phyloP scores from a whole-genome alignment of 192 early-diverging fungal species.

The Podila minutissima region DNA sequence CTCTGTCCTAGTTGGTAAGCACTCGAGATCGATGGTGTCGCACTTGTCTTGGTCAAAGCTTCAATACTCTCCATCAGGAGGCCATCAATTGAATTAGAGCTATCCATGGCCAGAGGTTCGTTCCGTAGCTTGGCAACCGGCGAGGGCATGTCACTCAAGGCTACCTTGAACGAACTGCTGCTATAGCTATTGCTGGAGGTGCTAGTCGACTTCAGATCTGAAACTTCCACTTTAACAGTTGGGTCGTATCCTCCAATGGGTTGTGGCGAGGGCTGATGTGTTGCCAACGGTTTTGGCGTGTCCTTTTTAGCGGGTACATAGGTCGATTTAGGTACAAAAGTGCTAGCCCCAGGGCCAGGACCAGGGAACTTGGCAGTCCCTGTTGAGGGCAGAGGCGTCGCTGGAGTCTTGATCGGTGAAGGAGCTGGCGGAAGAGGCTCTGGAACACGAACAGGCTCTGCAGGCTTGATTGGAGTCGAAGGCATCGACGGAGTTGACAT shows the following conservation, averaged over 20 bases:
- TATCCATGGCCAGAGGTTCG: slow-evolving; percentile 4
- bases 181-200: neutral
- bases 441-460: neutral
- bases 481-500: neutral
- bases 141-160: slow-evolving; percentile 18
- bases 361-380: neutral
- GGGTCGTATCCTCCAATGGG: slow-evolving; percentile 10
- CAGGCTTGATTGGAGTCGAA: neutral
- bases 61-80: slow-evolving; percentile 47
- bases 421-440: neutral
- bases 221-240: slow-evolving; percentile 37
- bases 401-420: neutral
- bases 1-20: neutral
- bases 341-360: neutral
- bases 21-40: neutral
- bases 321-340: slow-evolving; percentile 29
- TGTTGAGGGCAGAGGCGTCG: neutral
- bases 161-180: slow-evolving; percentile 21
- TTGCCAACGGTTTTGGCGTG: neutral
- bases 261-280: slow-evolving; percentile 4
- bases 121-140: neutral
- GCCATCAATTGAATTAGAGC: slow-evolving; percentile 40
- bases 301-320: slow-evolving; percentile 41
- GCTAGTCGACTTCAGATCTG: slow-evolving; percentile 12
- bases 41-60: slow-evolving; percentile 24